Evolutionary conservation across 108 stramenopile genomes (phyloP).

Genomic region (Cyclotella sp.): DNA sequence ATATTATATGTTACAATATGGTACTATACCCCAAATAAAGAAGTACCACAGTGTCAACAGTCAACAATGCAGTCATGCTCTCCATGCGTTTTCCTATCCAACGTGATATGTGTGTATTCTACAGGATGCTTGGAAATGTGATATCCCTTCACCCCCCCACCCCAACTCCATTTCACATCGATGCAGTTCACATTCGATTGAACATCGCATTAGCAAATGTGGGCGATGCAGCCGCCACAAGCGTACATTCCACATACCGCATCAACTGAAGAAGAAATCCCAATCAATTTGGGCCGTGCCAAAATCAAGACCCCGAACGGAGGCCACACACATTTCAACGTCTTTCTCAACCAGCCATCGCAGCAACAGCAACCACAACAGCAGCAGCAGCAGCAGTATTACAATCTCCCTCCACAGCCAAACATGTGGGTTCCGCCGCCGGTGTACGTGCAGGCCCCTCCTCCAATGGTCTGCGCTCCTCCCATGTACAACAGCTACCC

Average conservation of each 20-base stretch:
- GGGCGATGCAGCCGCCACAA: conserved; percentile 15
- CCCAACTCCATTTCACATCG: too few relatives aligned
- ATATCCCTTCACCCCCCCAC: too few relatives aligned
- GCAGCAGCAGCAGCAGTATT: background rate
- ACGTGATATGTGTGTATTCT: too few relatives aligned
- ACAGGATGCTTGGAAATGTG: too few relatives aligned
- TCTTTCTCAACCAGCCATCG: background rate
- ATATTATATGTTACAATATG: too few relatives aligned
- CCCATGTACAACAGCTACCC: background rate
- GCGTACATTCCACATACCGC: background rate
- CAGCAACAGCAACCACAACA: background rate
- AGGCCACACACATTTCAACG: conserved; percentile 8
- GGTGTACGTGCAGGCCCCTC: background rate
- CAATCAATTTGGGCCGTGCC: background rate
- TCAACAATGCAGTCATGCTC: too few relatives aligned
- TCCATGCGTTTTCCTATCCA: too few relatives aligned
- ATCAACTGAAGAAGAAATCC: background rate
- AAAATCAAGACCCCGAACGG: conserved; percentile 1
- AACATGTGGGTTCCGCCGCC: background rate
- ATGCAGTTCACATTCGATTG: too few relatives aligned
- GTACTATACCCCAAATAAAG: too few relatives aligned
- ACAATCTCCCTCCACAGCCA: background rate
- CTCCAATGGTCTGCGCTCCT: background rate
- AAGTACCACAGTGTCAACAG: too few relatives aligned
- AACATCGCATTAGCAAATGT: conserved; percentile 12